A percentile compares a stretch with the other conserved stretches of the same genome.
Conservation (phyloP, 2,329 filamentous ascomycete genomes). For the Bipolaris cookei region DNA sequence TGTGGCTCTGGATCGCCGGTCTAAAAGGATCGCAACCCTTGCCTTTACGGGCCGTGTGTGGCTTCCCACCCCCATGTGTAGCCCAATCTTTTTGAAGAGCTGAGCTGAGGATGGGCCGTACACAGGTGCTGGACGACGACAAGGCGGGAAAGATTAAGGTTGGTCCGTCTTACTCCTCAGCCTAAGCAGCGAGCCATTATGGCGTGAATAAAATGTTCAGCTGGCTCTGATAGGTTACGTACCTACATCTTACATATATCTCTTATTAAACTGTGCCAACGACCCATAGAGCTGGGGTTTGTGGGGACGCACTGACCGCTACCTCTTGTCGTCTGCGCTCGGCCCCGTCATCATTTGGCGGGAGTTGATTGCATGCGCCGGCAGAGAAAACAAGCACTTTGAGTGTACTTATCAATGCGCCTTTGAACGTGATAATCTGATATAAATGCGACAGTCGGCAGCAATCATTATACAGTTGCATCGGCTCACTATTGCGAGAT, state of each 20-base stretch:
- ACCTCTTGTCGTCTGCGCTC: not conserved
- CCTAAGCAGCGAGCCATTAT: not conserved
- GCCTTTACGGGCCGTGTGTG: conserved; percentile 20
- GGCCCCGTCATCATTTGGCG: not conserved
- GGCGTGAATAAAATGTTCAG: not conserved
- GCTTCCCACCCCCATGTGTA: conserved; percentile 6
- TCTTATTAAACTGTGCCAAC: not conserved
- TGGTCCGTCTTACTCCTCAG: not conserved
- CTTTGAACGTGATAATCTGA: not conserved
- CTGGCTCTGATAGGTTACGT: not conserved
- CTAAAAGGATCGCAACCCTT: conserved; percentile 19
- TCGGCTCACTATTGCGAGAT: no score
- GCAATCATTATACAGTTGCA: not conserved
- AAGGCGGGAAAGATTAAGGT: not conserved
- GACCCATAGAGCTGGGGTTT: not conserved
- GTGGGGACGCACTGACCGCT: conserved; percentile 1
- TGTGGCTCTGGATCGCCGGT: conserved; percentile 23
- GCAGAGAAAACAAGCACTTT: not conserved
- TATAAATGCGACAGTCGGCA: not conserved
- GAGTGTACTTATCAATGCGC: no score
- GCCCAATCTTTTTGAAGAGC: conserved; percentile 1
- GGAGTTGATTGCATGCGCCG: not conserved
- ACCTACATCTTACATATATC: not conserved
- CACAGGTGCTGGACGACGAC: not conserved
- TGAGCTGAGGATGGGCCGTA: not conserved